phyloP scores from a whole-genome alignment of 495 filamentous ascomycete species.

The Pseudevernia furfuracea region DNA sequence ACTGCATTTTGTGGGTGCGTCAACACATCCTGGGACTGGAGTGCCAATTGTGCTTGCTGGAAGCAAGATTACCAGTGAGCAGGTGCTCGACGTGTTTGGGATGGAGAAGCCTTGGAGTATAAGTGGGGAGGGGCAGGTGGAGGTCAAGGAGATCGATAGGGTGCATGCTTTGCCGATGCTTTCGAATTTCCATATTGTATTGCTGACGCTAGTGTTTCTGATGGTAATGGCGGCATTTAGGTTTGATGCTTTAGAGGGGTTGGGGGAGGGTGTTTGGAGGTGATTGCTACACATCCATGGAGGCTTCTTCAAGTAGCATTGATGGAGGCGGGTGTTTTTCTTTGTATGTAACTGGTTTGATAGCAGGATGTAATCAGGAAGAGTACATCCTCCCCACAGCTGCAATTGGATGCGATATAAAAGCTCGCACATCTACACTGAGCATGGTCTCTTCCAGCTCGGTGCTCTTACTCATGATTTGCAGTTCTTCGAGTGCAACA shows the following conservation, averaged over 20 bases:
- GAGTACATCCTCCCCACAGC: neutral
- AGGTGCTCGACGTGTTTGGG: constrained; percentile 39
- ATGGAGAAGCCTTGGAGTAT: constrained; percentile 26
- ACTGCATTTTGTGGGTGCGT: constrained; percentile 61
- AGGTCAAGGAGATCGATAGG: constrained; percentile 25
- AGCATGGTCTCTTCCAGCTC: neutral
- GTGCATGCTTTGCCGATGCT: constrained; percentile 25
- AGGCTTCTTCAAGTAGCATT: neutral
- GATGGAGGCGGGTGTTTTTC: no score
- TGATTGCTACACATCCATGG: neutral
- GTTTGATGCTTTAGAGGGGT: constrained; percentile 12
- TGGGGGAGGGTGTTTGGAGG: constrained; percentile 16
- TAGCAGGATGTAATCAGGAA: neutral
- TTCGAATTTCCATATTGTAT: constrained; percentile 26
- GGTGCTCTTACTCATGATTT: neutral
- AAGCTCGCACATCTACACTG: neutral
- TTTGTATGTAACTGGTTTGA: neutral
- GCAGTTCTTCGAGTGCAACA: neutral
- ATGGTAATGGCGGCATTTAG: constrained; percentile 6
- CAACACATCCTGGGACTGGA: constrained; percentile 64
- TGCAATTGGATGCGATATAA: neutral
- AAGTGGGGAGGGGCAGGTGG: constrained; percentile 4
- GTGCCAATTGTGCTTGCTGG: constrained; percentile 63
- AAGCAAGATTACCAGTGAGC: constrained; percentile 50
- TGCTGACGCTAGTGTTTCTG: constrained; percentile 18